Base-by-base conservation (phyloP, 1,284 basidiomycete species). In the Xerocomus minutiporus region DNA sequence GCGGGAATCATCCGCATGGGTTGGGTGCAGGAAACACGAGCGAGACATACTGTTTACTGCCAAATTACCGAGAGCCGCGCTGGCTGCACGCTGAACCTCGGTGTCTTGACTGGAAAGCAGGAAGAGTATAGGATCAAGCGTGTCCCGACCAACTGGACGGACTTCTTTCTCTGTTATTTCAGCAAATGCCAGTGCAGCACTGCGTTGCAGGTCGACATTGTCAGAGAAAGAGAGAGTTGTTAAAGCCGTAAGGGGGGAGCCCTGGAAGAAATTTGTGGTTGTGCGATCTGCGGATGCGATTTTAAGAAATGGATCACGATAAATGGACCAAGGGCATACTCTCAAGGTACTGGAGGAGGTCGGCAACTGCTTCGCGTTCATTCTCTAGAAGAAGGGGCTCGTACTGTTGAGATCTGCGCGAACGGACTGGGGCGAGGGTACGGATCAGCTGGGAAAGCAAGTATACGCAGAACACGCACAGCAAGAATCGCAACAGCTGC, bases 81-180 rank as follows among this genome's bases (percentile, higher is more conserved):
- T 96, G 45, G 96, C 95, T 45, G 97, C 97, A 62, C 97, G 83
- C 76, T 99, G 97, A 40, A 99, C 97, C 74, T 99, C 97, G 47
- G 93, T 94, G 72, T 99, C 97, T 73, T 99, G 97, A 68, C 92
- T 96, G 65, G 93, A 93, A 59, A 99, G 81, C 54, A 99, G 84
- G 75, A 97, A 99, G 59, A 99, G 84, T 61, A 99, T 95, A 48
- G 97, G 97, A 73, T 99, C 97, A 63, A 99, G 82, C 6, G 97
- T 99, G 72, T 99, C 97, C 58, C 97, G 81, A 13, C 92, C 93
- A 17, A 99, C 97, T 54, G 94, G 93, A 48, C 95, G 83, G 49
- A 99, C 96, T 74, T 99, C 97, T 77, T 99, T 99, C 78, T 99
- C 97, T 17, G 97, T 99, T 61, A 99, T 99, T 73, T 99, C 97